Base-by-base conservation (phyloP, 805 yeast genomes). In the Sugiyamaella lignohabitans region DNA sequence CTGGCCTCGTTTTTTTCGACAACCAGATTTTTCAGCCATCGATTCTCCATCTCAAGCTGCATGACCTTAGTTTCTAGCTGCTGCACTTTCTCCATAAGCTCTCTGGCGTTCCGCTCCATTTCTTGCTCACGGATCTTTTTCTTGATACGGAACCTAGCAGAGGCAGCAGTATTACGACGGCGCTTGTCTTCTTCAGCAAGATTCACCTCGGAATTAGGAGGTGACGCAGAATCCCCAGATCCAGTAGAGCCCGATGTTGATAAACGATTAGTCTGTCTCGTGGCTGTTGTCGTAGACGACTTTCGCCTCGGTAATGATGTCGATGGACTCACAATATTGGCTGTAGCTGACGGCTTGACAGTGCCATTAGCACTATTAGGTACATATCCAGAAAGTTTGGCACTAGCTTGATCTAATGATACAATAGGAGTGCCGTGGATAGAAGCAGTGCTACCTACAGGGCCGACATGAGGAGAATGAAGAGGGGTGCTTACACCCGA, bases 111-210 rank as follows among this genome's bases (percentile, higher is more conserved):
- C 49, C 80, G 72, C 66, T 89, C 96, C 80, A 91, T 76, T 62
- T 89, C 91, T 67, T 85, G 93, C 67, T 91, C 97, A 64, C 87
- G 84, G 67, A 84, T 60, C 74, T 91, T 89, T 79, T 86, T 88
- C 75, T 87, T 87, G 61, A 87, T 78, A 53, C 98, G 75, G 72
- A 91, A 91, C 50, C 98, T 73, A 3, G 97, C 97, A 18, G 91
- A 80, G 1, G 98, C 98, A 1, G 93, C 96, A 0, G 96, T 88
- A 67, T 88, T 89, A 57, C 94, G 76, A 53, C 84, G 78, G 52
- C 95, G 76, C 67, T 87, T 91, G 59, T 84, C 93, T 39, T 73
- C 74, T 49, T 77, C 80, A 19, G 74, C 69, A 21, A 63, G 53
- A 14, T 42, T 17, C 16, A 55, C 63, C 58, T 35, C 18, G 8